Evolutionary conservation across 2,329 filamentous ascomycete species (phyloP), one percentile per base, ranked within the genome.

Genomic region (Xylaria sp.): DNA sequence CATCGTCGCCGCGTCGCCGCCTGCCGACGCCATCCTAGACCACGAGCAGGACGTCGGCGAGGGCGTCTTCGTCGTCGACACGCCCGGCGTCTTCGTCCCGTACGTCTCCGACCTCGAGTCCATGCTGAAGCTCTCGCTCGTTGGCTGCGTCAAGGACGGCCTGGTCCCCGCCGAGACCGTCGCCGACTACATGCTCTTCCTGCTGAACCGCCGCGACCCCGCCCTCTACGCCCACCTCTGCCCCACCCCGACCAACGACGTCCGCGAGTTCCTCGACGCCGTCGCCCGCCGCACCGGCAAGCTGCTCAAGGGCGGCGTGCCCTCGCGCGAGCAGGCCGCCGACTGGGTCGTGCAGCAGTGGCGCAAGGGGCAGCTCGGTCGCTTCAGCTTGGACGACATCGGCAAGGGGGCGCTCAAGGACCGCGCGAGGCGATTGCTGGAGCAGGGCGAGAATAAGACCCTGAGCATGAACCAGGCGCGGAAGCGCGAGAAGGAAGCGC

Each of bases 121-220:
- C 46, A 99, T 99, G 95, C 81, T 99, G 65, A 98, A 97, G 77
- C 85, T 99, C n/a, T 90, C 93, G 1, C 85, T 98, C 0, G 93
- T 92, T 53, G 92, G 94, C 19, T 91, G 90, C 74, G 92, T 99
- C 56, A 96, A 96, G 75, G 92, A 97, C 74, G 91, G 90, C 0
- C 84, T 98, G 37, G 88, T 99, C 54, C 84, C 89, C 1, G 84
- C 89, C 15, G 85, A 90, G 60, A 90, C 90, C 23, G 78, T 98
- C 10, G 93, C 91, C 33, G 95, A 99, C 74, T 99, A 97, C 75
- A 82, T 98, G 19, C 86, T 99, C 7, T 98, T 87, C 77, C 88
- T 88, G 57, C 81, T 98, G 60, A 99, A 99, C 73, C 78, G 83
- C 37, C 79, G 83, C 60, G 82, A 89, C 67, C 85, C 89, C 0